These are phyloP conservation scores for Penicillium sp. DNA, from an alignment of 2,329 filamentous ascomycete species.

Conservation along the genomic window DNA sequence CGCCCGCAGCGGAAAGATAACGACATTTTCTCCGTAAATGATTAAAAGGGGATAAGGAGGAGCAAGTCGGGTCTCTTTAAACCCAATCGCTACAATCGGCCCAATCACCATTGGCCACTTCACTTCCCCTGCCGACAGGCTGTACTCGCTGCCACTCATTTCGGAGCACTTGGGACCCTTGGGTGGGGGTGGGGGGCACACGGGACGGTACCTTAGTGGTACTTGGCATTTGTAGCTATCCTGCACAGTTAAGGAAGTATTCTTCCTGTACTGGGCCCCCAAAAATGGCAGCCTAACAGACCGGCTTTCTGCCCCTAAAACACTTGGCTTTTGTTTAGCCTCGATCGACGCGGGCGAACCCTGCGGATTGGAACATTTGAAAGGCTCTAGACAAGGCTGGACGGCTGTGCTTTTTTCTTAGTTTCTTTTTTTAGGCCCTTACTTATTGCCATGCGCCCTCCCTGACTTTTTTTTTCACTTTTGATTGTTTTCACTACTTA, in stretches of 20 bases:
- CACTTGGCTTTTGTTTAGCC: conserved; percentile 17
- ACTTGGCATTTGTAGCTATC: background rate
- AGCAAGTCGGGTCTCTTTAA: background rate
- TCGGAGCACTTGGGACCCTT: background rate
- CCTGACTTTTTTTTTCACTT: background rate
- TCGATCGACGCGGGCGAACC: conserved; percentile 7
- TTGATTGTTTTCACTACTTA: background rate
- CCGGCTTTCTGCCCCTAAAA: conserved; percentile 11
- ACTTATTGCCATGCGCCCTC: conserved; percentile 4
- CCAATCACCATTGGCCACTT: background rate
- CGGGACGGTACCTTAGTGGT: background rate
- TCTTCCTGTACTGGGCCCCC: background rate
- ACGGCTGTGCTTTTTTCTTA: conserved; percentile 2
- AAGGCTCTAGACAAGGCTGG: background rate
- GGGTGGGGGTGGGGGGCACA: no score
- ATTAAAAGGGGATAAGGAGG: background rate
- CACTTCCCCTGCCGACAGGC: conserved; percentile 4
- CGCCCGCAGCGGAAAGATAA: background rate
- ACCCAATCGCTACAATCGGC: background rate
- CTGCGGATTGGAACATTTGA: background rate
- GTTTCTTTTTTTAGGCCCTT: background rate
- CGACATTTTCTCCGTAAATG: background rate
- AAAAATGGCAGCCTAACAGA: conserved; percentile 1
- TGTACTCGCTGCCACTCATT: background rate
- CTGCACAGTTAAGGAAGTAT: background rate